These are phyloP conservation scores for Suillus paluster DNA, from an alignment of 768 basidiomycete genomes.

Conservation along the genomic window DNA sequence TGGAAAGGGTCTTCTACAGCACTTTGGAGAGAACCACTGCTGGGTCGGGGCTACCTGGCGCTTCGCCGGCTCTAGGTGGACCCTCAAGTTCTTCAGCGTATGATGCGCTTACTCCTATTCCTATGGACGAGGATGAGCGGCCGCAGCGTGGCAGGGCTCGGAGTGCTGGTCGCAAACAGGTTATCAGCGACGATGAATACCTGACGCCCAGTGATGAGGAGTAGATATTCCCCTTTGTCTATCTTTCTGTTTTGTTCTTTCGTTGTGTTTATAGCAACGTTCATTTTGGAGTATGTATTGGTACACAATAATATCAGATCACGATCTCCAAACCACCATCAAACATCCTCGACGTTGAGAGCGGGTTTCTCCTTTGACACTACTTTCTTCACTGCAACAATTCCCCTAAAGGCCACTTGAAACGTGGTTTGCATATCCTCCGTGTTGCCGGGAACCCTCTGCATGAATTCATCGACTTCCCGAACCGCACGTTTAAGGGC, in stretches of 20 bases:
- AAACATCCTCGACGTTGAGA: slow-evolving; percentile 28
- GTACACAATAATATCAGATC: background rate
- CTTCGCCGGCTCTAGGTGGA: slow-evolving; percentile 44
- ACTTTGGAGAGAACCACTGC: slow-evolving; percentile 66
- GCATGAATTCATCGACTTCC: slow-evolving; percentile 33
- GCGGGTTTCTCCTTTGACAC: slow-evolving; percentile 14
- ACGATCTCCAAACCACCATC: background rate
- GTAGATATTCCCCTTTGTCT: slow-evolving; percentile 31
- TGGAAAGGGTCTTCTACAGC: slow-evolving; percentile 86
- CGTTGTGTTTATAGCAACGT: slow-evolving; percentile 4
- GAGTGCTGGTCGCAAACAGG: slow-evolving; percentile 69
- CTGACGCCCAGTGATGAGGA: slow-evolving; percentile 81
- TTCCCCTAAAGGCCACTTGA: slow-evolving; percentile 36
- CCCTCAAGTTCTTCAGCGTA: slow-evolving; percentile 44
- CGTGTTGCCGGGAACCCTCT: slow-evolving; percentile 24
- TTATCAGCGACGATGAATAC: slow-evolving; percentile 75
- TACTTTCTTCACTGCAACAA: slow-evolving; percentile 25
- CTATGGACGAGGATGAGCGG: slow-evolving; percentile 82
- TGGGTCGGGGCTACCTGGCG: slow-evolving; percentile 78
- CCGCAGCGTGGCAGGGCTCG: slow-evolving; percentile 58
- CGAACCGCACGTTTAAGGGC: slow-evolving; percentile 32
- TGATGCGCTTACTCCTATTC: slow-evolving; percentile 77
- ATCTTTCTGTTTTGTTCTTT: background rate
- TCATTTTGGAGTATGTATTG: slow-evolving; percentile 6
- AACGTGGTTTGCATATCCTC: slow-evolving; percentile 30